phyloP scores from a whole-genome alignment of 805 yeast species.

The Torulaspora franciscae region DNA sequence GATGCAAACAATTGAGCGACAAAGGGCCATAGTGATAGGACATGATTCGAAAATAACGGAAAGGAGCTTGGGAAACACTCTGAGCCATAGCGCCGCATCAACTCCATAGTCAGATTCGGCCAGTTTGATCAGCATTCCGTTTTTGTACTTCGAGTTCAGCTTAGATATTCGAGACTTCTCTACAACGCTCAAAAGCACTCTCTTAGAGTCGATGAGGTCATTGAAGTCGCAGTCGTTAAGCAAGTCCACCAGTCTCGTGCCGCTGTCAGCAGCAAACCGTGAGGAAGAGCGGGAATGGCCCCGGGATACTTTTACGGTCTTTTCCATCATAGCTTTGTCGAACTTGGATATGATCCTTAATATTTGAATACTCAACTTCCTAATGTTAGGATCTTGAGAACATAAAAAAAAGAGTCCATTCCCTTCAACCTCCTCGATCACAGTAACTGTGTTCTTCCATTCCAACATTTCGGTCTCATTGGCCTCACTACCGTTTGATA shows the following conservation, averaged over 20 bases:
- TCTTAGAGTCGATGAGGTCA: slow-evolving; percentile 51
- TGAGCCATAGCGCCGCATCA: slow-evolving; percentile 94
- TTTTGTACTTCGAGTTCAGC: slow-evolving; percentile 51
- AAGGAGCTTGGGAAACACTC: slow-evolving; percentile 73
- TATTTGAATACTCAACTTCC: slow-evolving; percentile 72
- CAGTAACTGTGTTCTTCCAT: slow-evolving; percentile 72
- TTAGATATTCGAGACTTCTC: slow-evolving; percentile 70
- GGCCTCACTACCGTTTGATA: slow-evolving; percentile 20
- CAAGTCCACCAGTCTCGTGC: slow-evolving; percentile 70
- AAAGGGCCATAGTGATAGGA: slow-evolving; percentile 90
- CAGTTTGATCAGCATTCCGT: slow-evolving; percentile 63
- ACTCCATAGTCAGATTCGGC: slow-evolving; percentile 94
- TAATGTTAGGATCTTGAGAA: slow-evolving; percentile 72
- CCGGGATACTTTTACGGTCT: slow-evolving; percentile 29
- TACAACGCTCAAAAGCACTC: slow-evolving; percentile 57
- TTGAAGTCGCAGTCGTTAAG: slow-evolving; percentile 66
- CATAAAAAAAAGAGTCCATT: slow-evolving; percentile 88
- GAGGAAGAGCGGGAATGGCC: slow-evolving; percentile 50
- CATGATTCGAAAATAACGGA: slow-evolving; percentile 69
- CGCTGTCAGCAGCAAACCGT: slow-evolving; percentile 73
- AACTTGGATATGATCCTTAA: slow-evolving; percentile 76
- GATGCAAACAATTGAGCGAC: slow-evolving; percentile 86
- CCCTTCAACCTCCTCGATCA: slow-evolving; percentile 93
- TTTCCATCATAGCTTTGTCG: slow-evolving; percentile 72
- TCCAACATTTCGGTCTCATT: slow-evolving; percentile 58